These are phyloP conservation scores for Xylariomycetidae sp. DNA, from an alignment of 2,329 filamentous ascomycete genomes.

Conservation along the genomic window DNA sequence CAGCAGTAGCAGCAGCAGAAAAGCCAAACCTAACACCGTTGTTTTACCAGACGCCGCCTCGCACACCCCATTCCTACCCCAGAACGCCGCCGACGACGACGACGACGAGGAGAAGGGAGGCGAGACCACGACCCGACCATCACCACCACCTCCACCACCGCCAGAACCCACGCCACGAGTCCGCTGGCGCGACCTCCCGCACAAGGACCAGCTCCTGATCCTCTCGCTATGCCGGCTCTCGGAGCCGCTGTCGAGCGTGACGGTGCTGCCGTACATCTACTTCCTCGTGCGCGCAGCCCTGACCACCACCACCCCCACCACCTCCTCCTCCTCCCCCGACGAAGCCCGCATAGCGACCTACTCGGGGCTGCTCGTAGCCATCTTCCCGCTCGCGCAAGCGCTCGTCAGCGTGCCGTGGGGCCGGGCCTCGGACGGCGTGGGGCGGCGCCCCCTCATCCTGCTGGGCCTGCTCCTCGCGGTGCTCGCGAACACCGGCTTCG, in stretches of 20 bases:
- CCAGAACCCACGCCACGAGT: constrained; percentile 9
- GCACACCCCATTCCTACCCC: too few relatives aligned
- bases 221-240: constrained; percentile 36
- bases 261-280: constrained; percentile 63
- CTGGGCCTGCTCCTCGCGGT: constrained; percentile 58
- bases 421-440: constrained; percentile 48
- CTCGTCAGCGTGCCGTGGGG: constrained; percentile 66
- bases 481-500: constrained; percentile 61
- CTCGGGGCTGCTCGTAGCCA: constrained; percentile 61
- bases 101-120: too few relatives aligned
- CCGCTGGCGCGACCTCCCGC: constrained; percentile 30
- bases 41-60: too few relatives aligned
- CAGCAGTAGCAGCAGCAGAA: too few relatives aligned
- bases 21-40: too few relatives aligned
- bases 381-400: constrained; percentile 65
- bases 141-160: not conserved
- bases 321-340: constrained; percentile 25
- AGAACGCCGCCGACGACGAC: too few relatives aligned
- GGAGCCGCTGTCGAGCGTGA: constrained; percentile 63
- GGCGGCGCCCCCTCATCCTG: constrained; percentile 58
- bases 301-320: constrained; percentile 31
- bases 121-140: too few relatives aligned
- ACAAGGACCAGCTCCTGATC: constrained; percentile 31
- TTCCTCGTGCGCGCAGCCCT: constrained; percentile 65
- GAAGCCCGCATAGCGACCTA: constrained; percentile 59